Conservation (phyloP, 495 filamentous ascomycete species). For the Astrothelium macrocarpum region DNA sequence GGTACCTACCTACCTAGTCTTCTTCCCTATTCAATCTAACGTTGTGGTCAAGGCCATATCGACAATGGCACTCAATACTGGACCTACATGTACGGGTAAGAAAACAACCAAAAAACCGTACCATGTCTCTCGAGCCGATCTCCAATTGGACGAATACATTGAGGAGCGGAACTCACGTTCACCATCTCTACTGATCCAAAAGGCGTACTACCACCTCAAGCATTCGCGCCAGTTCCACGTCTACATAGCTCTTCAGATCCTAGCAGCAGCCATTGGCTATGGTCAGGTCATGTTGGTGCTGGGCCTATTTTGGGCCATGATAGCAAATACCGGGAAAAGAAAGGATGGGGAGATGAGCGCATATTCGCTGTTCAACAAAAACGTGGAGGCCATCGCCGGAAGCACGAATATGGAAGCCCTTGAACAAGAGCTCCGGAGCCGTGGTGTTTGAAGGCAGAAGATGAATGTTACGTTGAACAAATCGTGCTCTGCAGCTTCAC, state of each 20-base stretch:
- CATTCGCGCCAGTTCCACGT: constrained; percentile 30
- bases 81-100: neutral
- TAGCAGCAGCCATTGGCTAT: constrained; percentile 24
- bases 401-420: neutral
- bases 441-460: neutral
- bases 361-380: constrained; percentile 30
- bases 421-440: neutral
- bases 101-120: constrained; percentile 25
- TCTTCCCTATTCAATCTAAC: too few species aligned
- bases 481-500: too few species aligned
- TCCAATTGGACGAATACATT: constrained; percentile 30
- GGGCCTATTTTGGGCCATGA: constrained; percentile 32
- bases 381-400: constrained; percentile 19
- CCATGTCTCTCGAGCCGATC: constrained; percentile 28
- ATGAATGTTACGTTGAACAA: neutral
- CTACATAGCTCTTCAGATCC: constrained; percentile 25
- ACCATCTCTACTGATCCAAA: constrained; percentile 24
- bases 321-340: constrained; percentile 28
- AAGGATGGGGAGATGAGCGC: constrained; percentile 30
- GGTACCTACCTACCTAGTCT: too few species aligned
- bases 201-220: constrained; percentile 20
- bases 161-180: constrained; percentile 27
- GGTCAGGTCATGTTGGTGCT: constrained; percentile 30
- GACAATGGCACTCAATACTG: neutral
- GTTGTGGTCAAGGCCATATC: too few species aligned